A percentile compares a stretch with the other conserved stretches of the same genome.
Evolutionary conservation across 768 basidiomycete species (phyloP).

Genomic region (Russula virescens): DNA sequence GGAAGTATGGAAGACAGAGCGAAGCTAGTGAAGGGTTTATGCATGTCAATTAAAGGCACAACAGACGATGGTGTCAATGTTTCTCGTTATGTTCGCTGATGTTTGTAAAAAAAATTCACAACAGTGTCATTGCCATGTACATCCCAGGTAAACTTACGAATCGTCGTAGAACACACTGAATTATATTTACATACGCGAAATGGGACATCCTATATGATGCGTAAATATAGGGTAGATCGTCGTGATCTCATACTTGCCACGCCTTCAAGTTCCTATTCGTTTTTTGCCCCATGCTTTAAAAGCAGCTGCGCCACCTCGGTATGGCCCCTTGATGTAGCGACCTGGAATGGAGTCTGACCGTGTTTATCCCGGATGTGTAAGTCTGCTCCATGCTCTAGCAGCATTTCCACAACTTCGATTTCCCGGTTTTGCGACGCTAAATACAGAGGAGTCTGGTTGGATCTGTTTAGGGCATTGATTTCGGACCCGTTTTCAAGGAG

Average conservation of each 20-base stretch:
- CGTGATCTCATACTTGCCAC: too few species aligned
- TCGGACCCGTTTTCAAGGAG: neutral
- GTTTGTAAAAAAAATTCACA: neutral
- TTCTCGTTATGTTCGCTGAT: neutral
- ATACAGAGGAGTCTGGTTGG: neutral
- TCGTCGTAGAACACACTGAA: too few species aligned
- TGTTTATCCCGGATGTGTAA: neutral
- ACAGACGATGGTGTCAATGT: too few species aligned
- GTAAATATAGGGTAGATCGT: too few species aligned
- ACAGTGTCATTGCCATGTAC: too few species aligned
- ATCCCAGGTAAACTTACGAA: too few species aligned
- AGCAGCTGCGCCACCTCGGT: neutral
- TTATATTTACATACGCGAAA: too few species aligned
- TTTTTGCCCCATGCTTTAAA: neutral
- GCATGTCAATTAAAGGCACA: neutral
- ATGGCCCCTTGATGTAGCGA: neutral
- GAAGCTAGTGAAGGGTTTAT: neutral
- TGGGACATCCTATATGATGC: too few species aligned
- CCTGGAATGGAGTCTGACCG: neutral
- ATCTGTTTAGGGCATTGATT: neutral
- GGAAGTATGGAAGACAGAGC: slow-evolving; percentile 54
- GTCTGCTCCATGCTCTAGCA: neutral
- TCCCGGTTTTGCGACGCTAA: neutral
- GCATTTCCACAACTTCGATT: neutral
- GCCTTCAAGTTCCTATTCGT: neutral